Conservation (phyloP, 2,329 filamentous ascomycete genomes). For the Aspergillus piperis region DNA sequence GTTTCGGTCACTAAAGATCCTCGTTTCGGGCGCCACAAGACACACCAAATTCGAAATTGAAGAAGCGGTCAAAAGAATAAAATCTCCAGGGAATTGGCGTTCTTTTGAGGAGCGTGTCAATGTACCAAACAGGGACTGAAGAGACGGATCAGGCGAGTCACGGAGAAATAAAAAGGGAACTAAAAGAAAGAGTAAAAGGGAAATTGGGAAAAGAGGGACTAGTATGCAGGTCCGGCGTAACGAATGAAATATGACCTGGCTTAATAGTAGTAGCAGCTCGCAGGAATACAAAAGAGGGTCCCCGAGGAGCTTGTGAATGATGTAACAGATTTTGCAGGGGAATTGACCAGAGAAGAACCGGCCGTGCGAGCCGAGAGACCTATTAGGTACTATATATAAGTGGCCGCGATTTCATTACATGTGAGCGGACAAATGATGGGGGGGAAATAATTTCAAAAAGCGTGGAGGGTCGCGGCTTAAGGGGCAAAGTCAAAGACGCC, state of each 20-base stretch:
- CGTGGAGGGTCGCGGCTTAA: conserved; percentile 3
- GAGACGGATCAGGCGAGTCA: not conserved
- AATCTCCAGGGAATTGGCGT: not conserved
- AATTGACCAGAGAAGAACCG: not conserved
- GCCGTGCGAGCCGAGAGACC: not conserved
- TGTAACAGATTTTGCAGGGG: not conserved
- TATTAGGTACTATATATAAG: not conserved
- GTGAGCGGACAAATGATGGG: not conserved
- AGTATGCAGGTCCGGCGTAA: not conserved
- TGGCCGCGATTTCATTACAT: not conserved
- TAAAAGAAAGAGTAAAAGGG: not conserved
- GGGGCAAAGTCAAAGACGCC: not conserved
- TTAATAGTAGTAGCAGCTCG: not conserved
- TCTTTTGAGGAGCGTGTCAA: not conserved
- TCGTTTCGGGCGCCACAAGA: not conserved
- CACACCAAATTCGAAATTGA: not conserved
- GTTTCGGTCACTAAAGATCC: not conserved
- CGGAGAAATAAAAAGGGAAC: not conserved
- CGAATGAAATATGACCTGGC: not conserved
- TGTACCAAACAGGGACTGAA: not conserved
- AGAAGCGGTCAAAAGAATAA: conserved; percentile 2
- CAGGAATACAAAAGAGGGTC: not conserved
- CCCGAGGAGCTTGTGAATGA: not conserved
- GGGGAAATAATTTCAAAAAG: not conserved
- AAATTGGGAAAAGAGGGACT: not conserved